Conservation (phyloP, 2,329 filamentous ascomycete genomes). For the Xylariaceae sp. region DNA sequence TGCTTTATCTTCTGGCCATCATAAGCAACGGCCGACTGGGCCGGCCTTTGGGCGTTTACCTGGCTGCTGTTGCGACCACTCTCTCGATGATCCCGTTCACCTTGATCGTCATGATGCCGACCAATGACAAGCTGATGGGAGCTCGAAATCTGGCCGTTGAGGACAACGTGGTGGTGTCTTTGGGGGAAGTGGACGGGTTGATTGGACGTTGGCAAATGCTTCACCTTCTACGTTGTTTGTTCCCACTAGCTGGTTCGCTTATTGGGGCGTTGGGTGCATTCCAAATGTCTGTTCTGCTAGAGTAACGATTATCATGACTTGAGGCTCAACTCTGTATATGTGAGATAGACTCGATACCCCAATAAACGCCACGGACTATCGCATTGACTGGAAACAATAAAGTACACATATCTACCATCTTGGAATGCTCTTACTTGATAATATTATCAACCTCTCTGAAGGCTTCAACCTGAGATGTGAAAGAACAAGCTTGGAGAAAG, state of each 20-base stretch:
- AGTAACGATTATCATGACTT: background rate
- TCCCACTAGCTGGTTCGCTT: background rate
- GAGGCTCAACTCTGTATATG: background rate
- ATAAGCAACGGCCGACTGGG: background rate
- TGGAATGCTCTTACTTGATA: too few relatives aligned
- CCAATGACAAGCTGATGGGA: slow-evolving; percentile 30
- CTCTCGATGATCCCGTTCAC: slow-evolving; percentile 36
- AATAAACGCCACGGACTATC: too few relatives aligned
- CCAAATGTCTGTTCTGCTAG: background rate
- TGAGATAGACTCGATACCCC: background rate
- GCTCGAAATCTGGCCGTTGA: slow-evolving; percentile 13
- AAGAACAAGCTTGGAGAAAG: too few relatives aligned
- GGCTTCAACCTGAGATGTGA: too few relatives aligned
- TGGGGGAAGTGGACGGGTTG: slow-evolving; percentile 16
- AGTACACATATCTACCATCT: too few relatives aligned
- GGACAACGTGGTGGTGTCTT: background rate
- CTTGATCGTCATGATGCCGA: slow-evolving; percentile 33
- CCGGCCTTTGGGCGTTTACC: background rate
- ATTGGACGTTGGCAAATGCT: slow-evolving; percentile 23
- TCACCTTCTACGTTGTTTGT: background rate
- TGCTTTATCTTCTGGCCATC: background rate
- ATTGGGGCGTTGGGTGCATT: background rate
- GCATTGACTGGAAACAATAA: too few relatives aligned
- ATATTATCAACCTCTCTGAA: too few relatives aligned
- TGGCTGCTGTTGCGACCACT: slow-evolving; percentile 25